phyloP scores from a whole-genome alignment of 352 stramenopile genomes.

The Pythium coloratum region DNA sequence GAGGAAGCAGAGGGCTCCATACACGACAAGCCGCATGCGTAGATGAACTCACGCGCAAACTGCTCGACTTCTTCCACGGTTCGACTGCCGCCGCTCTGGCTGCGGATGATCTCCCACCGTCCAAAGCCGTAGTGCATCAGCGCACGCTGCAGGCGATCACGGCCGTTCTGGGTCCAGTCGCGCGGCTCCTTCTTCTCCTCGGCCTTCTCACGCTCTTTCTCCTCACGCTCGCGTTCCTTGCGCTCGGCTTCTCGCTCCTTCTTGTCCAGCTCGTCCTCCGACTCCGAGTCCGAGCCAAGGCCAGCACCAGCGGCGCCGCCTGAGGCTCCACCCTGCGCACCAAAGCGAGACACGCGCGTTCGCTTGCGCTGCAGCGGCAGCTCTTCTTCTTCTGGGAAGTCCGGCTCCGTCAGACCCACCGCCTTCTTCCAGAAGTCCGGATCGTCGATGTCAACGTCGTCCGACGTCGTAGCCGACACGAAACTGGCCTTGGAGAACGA shows the following conservation, averaged over 20 bases:
- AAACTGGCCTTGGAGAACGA: conserved; percentile 94
- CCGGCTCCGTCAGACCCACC: conserved; percentile 79
- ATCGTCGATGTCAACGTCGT: conserved; percentile 98
- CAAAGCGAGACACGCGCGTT: conserved; percentile 84
- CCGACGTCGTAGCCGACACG: conserved; percentile 82
- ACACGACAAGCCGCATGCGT: conserved; percentile 78
- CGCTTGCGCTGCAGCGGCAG: conserved; percentile 83
- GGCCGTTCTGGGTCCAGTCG: conserved; percentile 87
- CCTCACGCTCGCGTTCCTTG: conserved; percentile 42
- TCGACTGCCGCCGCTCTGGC: conserved; percentile 83
- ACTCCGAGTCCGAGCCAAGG: conserved; percentile 57
- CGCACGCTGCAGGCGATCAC: conserved; percentile 79
- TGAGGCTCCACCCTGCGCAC: conserved; percentile 30
- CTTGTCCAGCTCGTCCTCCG: conserved; percentile 55
- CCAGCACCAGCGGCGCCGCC: neutral
- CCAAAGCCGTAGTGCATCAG: conserved; percentile 89
- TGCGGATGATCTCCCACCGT: conserved; percentile 88
- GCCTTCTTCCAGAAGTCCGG: conserved; percentile 99
- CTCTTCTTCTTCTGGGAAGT: conserved; percentile 56
- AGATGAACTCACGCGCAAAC: conserved; percentile 87
- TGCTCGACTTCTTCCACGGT: conserved; percentile 79
- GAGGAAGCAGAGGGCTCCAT: conserved; percentile 51
- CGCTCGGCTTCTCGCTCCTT: conserved; percentile 48
- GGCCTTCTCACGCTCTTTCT: conserved; percentile 38
- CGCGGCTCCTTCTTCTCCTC: conserved; percentile 71